Evolutionary conservation across 495 filamentous ascomycete genomes (phyloP), one percentile per base, ranked within the genome.

Genomic region (Daldinia bambusicola): DNA sequence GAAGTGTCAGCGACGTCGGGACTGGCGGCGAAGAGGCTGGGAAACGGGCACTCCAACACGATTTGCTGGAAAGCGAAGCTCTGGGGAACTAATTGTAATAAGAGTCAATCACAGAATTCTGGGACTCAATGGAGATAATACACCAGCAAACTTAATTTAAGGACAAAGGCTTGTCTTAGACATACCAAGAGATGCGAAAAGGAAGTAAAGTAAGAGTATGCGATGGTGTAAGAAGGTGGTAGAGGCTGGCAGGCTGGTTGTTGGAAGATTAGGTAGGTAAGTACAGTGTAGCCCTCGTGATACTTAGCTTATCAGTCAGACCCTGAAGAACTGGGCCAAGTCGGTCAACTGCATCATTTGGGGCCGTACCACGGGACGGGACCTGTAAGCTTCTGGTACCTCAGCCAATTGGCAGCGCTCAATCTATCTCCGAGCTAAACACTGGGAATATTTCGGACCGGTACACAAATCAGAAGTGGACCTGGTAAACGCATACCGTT

Each of bases 311-410:
- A 69, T 66, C 66, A 72, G 66, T 69, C 65, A 66, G 65, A 73
- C 70, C 66, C 66, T 66, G 61, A 66, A 69, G 61, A 66, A 65
- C 53, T 65, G 38, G 56, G 40, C 61, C 41, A 69, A 72, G 66
- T 66, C 52, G 61, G 70, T 72, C 70, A 73, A 65, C 70, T 73
- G 70, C 70, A 65, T 63, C 53, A 68, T 55, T 68, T 61, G 38
- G 48, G 32, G 56, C 57, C 43, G 40, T 61, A 32, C 64, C 64
- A 72, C 70, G 70, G 65, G 61, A 64, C 53, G 52, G 5, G 20
- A 48, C 60, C 45, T 60, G n/a, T 45, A 37, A 43, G 26, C n/a
- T 53, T 43, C 3, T 50, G 22, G 7, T 63, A 61, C 43, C 26
- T 56, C 18, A 60, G 56, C 70, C 65, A 72, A 72, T 72, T 65